Evolutionary conservation across 169 alveolate species (phyloP).

Genomic region (Plasmodium berghei): DNA sequence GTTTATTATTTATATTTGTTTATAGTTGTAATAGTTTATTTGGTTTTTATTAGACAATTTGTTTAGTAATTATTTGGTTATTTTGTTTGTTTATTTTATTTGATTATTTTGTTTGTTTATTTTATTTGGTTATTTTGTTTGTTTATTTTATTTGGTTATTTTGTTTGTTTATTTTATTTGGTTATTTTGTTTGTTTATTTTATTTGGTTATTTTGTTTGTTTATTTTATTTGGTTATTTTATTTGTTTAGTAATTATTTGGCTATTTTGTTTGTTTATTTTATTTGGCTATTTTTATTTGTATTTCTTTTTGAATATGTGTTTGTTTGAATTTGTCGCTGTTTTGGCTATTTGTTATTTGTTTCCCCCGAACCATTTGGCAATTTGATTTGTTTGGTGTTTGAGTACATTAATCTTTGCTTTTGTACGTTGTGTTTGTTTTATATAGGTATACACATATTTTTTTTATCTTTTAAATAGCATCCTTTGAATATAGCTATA

Average conservation of each 20-base stretch:
- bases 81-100: neutral
- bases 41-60: too few species aligned
- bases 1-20: too few species aligned
- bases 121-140: neutral
- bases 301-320: neutral
- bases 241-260: neutral
- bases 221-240: slow-evolving; percentile 3
- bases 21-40: too few species aligned
- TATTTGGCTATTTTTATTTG: neutral
- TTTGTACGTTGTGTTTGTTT: slow-evolving; percentile 9
- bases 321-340: neutral
- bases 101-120: neutral
- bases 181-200: neutral
- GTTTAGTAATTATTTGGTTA: neutral
- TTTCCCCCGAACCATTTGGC: neutral
- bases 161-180: too few species aligned
- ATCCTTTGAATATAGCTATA: too few species aligned
- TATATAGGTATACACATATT: neutral
- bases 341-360: neutral
- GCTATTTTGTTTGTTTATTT: too few species aligned
- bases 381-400: neutral
- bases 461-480: neutral
- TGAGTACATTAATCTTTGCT: neutral
- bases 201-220: neutral
- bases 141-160: neutral